Percentiles rank a stretch among this genome's conserved stretches.
Evolutionary conservation across 108 stramenopile species (phyloP).

Genomic region (Skeletonema menzelii): DNA sequence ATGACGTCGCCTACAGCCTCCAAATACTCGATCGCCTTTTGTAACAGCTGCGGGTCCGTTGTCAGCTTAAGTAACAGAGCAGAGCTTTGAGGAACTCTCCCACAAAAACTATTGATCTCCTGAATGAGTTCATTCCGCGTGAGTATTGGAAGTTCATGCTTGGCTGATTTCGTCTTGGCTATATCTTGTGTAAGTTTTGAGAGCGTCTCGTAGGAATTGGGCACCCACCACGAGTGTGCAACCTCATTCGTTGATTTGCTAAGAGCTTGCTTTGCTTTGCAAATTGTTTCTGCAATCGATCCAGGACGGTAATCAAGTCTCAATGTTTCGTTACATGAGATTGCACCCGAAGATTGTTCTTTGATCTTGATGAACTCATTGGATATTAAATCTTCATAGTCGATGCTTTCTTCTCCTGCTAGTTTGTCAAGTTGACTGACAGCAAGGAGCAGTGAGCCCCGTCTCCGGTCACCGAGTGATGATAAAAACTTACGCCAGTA

Average conservation of each 20-base stretch:
- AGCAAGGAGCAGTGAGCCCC: slow-evolving; percentile 17
- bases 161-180: slow-evolving; percentile 1
- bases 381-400: background rate
- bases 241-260: slow-evolving; percentile 4
- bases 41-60: slow-evolving; percentile 3
- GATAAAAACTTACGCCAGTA: slow-evolving; percentile 12
- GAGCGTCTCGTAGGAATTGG: slow-evolving; percentile 5
- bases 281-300: slow-evolving; percentile 6
- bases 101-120: slow-evolving; percentile 10
- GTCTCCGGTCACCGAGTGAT: slow-evolving; percentile 19
- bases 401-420: background rate
- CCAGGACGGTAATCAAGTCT: slow-evolving; percentile 21
- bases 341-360: slow-evolving; percentile 5
- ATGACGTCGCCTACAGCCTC: slow-evolving; percentile 24
- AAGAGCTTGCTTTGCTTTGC: slow-evolving; percentile 5
- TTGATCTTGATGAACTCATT: slow-evolving; percentile 5
- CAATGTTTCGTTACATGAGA: slow-evolving; percentile 3
- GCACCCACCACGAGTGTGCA: slow-evolving; percentile 14
- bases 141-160: slow-evolving; percentile 21
- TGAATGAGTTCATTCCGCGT: slow-evolving; percentile 4
- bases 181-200: background rate
- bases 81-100: background rate
- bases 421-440: slow-evolving; percentile 18
- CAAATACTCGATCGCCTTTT: slow-evolving; percentile 12
- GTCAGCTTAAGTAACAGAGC: slow-evolving; percentile 10